Conservation (phyloP, 768 basidiomycete species). For the Lyophyllum shimeji region DNA sequence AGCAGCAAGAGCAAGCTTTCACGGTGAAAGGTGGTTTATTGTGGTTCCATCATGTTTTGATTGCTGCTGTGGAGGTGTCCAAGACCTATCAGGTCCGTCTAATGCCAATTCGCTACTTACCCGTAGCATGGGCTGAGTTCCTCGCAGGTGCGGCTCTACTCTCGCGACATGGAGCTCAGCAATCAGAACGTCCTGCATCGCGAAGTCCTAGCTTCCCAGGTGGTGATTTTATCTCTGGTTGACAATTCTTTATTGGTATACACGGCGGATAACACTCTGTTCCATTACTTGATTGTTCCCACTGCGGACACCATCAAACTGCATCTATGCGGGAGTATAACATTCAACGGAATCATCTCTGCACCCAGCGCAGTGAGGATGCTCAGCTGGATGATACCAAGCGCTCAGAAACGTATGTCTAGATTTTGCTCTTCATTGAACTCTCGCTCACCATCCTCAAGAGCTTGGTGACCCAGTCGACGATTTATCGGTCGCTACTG, state of each 20-base stretch:
- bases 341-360: conserved; percentile 86
- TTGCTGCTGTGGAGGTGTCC: conserved; percentile 84
- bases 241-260: conserved; percentile 96
- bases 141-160: conserved; percentile 85
- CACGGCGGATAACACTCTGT: conserved; percentile 89
- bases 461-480: conserved; percentile 93
- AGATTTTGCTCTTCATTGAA: neutral
- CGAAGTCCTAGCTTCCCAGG: conserved; percentile 71
- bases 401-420: conserved; percentile 83
- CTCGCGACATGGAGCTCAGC: conserved; percentile 84
- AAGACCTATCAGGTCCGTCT: conserved; percentile 71
- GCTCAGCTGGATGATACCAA: conserved; percentile 96
- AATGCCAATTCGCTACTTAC: neutral
- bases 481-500: conserved; percentile 91
- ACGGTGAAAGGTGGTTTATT: conserved; percentile 85
- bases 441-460: conserved; percentile 28
- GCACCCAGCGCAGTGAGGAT: conserved; percentile 82
- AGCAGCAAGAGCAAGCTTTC: conserved; percentile 85
- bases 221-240: conserved; percentile 86
- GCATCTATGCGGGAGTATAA: conserved; percentile 92
- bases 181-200: conserved; percentile 82
- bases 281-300: conserved; percentile 89
- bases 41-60: conserved; percentile 96
- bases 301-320: conserved; percentile 81
- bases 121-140: neutral